A percentile compares a stretch with the other conserved stretches of the same genome.
These are phyloP conservation scores for Phylloporus arenicola DNA, from an alignment of 768 basidiomycete species.

Conservation along the genomic window DNA sequence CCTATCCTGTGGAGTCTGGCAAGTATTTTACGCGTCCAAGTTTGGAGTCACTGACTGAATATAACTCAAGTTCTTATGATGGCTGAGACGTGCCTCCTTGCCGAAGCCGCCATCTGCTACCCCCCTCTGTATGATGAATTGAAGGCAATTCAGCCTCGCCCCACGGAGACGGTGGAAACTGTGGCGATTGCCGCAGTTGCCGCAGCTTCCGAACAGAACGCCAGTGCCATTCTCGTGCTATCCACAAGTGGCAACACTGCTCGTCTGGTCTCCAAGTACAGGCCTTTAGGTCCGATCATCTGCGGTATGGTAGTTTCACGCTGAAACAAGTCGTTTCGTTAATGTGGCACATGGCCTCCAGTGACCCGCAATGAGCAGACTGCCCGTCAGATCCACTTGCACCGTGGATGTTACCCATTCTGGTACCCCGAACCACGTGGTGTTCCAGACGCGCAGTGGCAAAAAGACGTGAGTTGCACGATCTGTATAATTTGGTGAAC, in stretches of 20 bases:
- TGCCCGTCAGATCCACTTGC: conserved; percentile 92
- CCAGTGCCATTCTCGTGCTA: conserved; percentile 90
- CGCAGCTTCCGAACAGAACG: conserved; percentile 91
- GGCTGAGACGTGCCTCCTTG: conserved; percentile 98
- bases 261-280: conserved; percentile 93
- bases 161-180: conserved; percentile 93
- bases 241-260: conserved; percentile 97
- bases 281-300: conserved; percentile 90
- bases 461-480: conserved; percentile 72
- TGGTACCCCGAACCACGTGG: conserved; percentile 95
- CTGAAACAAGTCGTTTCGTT: conserved; percentile 1
- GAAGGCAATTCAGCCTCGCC: conserved; percentile 69
- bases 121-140: conserved; percentile 91
- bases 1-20: conserved; percentile 95
- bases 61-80: conserved; percentile 82
- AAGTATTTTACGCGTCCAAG: conserved; percentile 20
- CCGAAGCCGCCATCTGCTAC: conserved; percentile 93
- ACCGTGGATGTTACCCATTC: conserved; percentile 96
- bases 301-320: conserved; percentile 53
- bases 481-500: not conserved
- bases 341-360: conserved; percentile 25
- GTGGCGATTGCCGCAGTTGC: conserved; percentile 95
- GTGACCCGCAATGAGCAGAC: conserved; percentile 97
- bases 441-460: conserved; percentile 86
- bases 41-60: conserved; percentile 5